These are phyloP conservation scores for Creolimax fragrantissima DNA, from an alignment of 78 protist genomes.

Conservation along the genomic window DNA sequence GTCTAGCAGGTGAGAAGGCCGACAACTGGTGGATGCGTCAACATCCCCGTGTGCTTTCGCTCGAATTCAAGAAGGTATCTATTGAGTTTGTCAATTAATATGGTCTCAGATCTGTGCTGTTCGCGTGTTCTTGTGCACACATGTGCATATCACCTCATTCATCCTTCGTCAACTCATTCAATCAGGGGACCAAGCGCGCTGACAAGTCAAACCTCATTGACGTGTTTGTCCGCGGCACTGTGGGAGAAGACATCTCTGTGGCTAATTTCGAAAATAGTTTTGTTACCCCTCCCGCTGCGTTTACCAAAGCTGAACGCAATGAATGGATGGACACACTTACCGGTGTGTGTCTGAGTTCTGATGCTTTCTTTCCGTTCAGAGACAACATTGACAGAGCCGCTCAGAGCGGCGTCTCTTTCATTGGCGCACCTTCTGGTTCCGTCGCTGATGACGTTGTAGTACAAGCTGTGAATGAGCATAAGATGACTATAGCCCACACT, in stretches of 20 bases:
- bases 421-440: constrained; percentile 51
- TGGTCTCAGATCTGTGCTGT: not conserved
- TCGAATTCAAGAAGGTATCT: constrained; percentile 37
- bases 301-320: constrained; percentile 33
- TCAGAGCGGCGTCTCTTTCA: constrained; percentile 37
- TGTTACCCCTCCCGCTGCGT: constrained; percentile 14
- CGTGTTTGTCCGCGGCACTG: constrained; percentile 27
- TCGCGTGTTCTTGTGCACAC: too few species aligned
- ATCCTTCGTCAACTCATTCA: not conserved
- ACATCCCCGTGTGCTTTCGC: constrained; percentile 60
- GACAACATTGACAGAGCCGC: constrained; percentile 51
- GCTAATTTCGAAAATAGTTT: constrained; percentile 11
- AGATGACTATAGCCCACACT: constrained; percentile 42
- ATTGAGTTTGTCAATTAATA: not conserved
- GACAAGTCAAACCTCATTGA: constrained; percentile 41
- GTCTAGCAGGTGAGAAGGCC: constrained; percentile 69
- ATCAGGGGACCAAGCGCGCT: constrained; percentile 33
- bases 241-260: constrained; percentile 3
- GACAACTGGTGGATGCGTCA: constrained; percentile 56
- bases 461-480: constrained; percentile 49
- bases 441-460: constrained; percentile 41
- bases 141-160: not conserved
- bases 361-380: constrained; percentile 79
- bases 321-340: constrained; percentile 10
- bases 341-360: constrained; percentile 39